phyloP scores from a whole-genome alignment of 306 rosid species.

The Casuarina cunninghamiana region DNA sequence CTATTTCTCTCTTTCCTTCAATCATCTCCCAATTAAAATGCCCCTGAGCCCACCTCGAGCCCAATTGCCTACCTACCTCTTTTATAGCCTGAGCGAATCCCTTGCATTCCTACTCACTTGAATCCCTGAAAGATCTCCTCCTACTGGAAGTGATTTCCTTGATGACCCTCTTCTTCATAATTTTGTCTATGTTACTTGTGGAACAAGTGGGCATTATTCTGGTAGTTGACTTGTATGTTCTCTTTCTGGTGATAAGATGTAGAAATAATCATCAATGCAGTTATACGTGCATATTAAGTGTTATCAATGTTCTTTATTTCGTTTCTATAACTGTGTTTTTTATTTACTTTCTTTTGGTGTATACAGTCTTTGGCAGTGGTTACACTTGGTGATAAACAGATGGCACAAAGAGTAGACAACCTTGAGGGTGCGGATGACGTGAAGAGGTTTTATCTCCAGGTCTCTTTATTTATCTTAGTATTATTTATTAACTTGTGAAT shows the following conservation, averaged over 20 bases:
- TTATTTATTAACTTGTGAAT: slow-evolving; percentile 9
- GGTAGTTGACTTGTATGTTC: neutral
- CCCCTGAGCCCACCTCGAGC: neutral
- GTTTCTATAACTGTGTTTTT: neutral
- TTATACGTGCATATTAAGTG: slow-evolving; percentile 7
- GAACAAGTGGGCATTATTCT: neutral
- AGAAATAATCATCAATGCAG: neutral
- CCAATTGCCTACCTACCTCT: neutral
- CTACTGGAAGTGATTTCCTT: neutral
- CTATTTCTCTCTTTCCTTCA: neutral
- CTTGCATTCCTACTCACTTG: neutral
- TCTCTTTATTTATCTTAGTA: slow-evolving; percentile 34
- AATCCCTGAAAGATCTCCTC: neutral
- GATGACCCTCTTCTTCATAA: neutral
- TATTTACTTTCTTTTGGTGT: slow-evolving; percentile 19
- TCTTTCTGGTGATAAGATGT: neutral
- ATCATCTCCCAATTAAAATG: neutral
- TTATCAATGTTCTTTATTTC: slow-evolving; percentile 15
- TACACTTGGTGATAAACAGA: slow-evolving; percentile 90
- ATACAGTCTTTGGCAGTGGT: slow-evolving; percentile 85
- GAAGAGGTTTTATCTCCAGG: slow-evolving; percentile 98
- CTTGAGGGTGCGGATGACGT: slow-evolving; percentile 75
- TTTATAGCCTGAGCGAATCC: neutral
- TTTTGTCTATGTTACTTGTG: neutral
- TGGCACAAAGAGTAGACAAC: slow-evolving; percentile 94